phyloP scores from a whole-genome alignment of 2,329 filamentous ascomycete species.

The Exophiala sideris region DNA sequence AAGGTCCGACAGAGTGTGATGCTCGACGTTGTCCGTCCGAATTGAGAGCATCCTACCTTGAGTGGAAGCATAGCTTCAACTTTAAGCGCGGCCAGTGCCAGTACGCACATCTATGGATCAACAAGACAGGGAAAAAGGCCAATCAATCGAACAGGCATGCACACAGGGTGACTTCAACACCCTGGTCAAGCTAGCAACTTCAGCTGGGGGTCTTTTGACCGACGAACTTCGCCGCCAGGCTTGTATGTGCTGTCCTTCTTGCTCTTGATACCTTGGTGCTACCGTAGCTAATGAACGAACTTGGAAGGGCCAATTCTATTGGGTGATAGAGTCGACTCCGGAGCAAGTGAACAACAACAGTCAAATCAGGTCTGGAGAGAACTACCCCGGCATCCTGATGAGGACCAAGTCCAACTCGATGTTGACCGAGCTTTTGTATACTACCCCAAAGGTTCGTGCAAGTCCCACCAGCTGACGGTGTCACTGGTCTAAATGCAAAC shows the following conservation, averaged over 20 bases:
- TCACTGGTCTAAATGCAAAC: slow-evolving; percentile 8
- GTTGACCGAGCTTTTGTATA: slow-evolving; percentile 97
- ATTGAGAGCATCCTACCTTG: too few species aligned
- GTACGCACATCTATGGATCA: slow-evolving; percentile 6
- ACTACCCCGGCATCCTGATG: slow-evolving; percentile 77
- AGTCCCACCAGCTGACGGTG: slow-evolving; percentile 25
- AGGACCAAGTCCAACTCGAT: slow-evolving; percentile 86
- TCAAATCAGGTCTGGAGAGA: slow-evolving; percentile 50
- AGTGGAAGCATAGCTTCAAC: too few species aligned
- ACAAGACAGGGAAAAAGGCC: slow-evolving; percentile 38
- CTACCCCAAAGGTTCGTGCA: slow-evolving; percentile 72
- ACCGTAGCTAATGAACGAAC: slow-evolving; percentile 16
- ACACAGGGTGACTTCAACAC: slow-evolving; percentile 53
- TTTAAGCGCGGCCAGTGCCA: slow-evolving; percentile 3
- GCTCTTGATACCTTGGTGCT: slow-evolving; percentile 11
- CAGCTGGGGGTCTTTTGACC: slow-evolving; percentile 63
- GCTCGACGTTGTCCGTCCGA: neutral
- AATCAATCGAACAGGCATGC: slow-evolving; percentile 59
- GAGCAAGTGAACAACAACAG: slow-evolving; percentile 6
- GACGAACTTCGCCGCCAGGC: slow-evolving; percentile 68
- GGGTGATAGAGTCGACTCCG: slow-evolving; percentile 33
- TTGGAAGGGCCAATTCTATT: slow-evolving; percentile 49
- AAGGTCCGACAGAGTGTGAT: neutral
- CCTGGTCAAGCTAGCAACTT: slow-evolving; percentile 59
- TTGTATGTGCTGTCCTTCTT: slow-evolving; percentile 58